Percentiles rank a stretch among this genome's conserved stretches.
Evolutionary conservation across 2,329 filamentous ascomycete genomes (phyloP).

Genomic region (Biscogniauxia marginata): DNA sequence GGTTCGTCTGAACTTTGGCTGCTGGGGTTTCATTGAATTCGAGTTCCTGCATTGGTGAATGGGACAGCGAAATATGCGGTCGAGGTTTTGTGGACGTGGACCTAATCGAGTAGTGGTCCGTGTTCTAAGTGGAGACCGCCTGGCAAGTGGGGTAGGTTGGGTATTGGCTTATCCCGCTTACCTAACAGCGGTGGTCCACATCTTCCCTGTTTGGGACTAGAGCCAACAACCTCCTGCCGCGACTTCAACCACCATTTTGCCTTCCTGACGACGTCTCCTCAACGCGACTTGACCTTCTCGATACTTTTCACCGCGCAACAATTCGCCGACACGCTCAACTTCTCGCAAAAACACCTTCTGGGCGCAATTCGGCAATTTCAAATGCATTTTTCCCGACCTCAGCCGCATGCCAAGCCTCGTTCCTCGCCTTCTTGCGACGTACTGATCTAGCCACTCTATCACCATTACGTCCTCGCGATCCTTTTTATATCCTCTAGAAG

Average conservation of each 20-base stretch:
- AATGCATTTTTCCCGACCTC: constrained; percentile 33
- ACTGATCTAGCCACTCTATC: constrained; percentile 30
- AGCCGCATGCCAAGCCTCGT: constrained; percentile 28
- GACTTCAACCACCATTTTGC: constrained; percentile 14
- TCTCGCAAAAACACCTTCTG: neutral
- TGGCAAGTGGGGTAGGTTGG: constrained; percentile 11
- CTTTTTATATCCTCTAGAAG: constrained; percentile 4
- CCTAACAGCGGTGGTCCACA: constrained; percentile 19
- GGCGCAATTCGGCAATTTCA: constrained; percentile 17
- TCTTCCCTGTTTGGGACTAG: constrained; percentile 23
- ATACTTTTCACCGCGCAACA: neutral
- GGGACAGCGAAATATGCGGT: neutral
- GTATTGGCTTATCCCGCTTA: constrained; percentile 15
- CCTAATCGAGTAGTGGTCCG: neutral
- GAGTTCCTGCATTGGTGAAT: constrained; percentile 8
- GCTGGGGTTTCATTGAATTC: neutral
- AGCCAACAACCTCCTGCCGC: constrained; percentile 19
- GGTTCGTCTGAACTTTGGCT: neutral
- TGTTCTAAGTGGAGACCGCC: neutral
- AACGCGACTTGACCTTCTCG: neutral
- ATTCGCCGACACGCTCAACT: neutral
- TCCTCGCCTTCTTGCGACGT: constrained; percentile 34
- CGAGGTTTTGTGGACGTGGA: neutral
- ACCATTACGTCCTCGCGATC: constrained; percentile 9
- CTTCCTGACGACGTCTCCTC: constrained; percentile 1